Evolutionary conservation across 768 basidiomycete genomes (phyloP).

Genomic region (Psilocybe cubensis): DNA sequence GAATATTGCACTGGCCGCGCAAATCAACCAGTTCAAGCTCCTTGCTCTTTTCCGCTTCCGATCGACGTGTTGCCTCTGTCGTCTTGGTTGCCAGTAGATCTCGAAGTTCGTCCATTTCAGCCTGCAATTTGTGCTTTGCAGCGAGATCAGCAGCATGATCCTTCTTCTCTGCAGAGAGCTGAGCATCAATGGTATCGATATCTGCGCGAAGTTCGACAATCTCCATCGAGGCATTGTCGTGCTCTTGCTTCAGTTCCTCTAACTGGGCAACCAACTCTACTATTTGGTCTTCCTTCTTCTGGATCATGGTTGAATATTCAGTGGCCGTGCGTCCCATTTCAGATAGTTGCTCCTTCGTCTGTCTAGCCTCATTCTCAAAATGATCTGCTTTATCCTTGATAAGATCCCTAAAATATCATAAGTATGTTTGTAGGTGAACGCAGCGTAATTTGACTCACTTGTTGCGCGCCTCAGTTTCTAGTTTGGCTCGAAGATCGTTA

Average conservation of each 20-base stretch:
- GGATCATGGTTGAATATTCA: constrained; percentile 76
- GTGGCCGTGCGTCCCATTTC: constrained; percentile 78
- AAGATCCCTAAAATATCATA: constrained; percentile 52
- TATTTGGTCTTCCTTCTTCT: constrained; percentile 79
- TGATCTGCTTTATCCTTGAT: constrained; percentile 60
- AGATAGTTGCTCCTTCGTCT: constrained; percentile 74
- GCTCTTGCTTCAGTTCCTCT: constrained; percentile 55
- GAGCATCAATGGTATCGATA: constrained; percentile 64
- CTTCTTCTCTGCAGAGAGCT: constrained; percentile 62
- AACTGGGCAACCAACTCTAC: constrained; percentile 55
- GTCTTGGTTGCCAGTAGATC: constrained; percentile 83
- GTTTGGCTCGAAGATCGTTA: constrained; percentile 72
- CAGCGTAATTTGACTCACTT: constrained; percentile 49
- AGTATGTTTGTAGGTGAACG: not conserved
- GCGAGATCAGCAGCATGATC: constrained; percentile 49
- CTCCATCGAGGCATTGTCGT: constrained; percentile 56
- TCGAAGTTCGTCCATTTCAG: constrained; percentile 86
- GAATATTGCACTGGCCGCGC: constrained; percentile 58
- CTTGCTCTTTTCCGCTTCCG: constrained; percentile 85
- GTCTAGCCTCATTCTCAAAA: constrained; percentile 70
- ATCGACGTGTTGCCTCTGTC: constrained; percentile 82
- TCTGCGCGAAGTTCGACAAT: constrained; percentile 71
- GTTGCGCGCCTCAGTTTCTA: constrained; percentile 64
- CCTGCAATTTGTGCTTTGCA: constrained; percentile 66
- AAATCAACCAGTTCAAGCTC: constrained; percentile 82